Evolutionary conservation across 1,139 yeast species (phyloP), one percentile per base, ranked within the genome.

Genomic region (Dujonia santamariae): DNA sequence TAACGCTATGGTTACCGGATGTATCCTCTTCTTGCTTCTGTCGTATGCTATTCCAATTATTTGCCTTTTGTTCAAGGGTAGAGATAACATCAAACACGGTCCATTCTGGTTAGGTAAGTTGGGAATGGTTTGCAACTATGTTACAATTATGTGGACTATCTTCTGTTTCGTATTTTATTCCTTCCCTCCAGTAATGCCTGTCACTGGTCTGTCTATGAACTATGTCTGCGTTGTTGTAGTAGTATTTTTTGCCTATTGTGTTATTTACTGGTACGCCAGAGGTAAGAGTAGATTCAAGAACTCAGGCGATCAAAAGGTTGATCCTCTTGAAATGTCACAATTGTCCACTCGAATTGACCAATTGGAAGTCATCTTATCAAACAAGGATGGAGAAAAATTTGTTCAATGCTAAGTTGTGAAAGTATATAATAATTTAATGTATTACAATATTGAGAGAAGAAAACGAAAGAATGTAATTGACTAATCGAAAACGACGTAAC

Each of bases 81-180:
- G 72, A 45, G 50, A 60, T 34, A 56, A 61, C 36, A 54, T 65
- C 19, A 42, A 45, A 18, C 69, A 56, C 33, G 68, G 68, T 0
- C 67, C 69, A 6, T 69, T 79, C 52, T 78, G 84, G 84, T 47
- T 75, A 34, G 60, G 63, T 4, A 54, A 48, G 33, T 19, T 51
- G 33, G 65, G 65, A 1, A 35, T 39, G 6, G 24, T 47, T 18
- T 34, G 47, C 23, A 54, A 54, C 38, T 19, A 36, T 22, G 53
- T 65, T 6, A 46, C 59, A 13, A 38, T 66, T 8, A 37, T 35
- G 6, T 70, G 75, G 75, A 54, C 74, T 1, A 22, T 61, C 0
- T 70, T 70, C 43, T 58, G 71, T 21, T 42, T 66, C 8, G 52
- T 67, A 2, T 67, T 71, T 46, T 66, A 59, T 44, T 63, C 70